Evolutionary conservation across 768 basidiomycete species (phyloP), one percentile per base, ranked within the genome.

Genomic region (Lactarius indigo): DNA sequence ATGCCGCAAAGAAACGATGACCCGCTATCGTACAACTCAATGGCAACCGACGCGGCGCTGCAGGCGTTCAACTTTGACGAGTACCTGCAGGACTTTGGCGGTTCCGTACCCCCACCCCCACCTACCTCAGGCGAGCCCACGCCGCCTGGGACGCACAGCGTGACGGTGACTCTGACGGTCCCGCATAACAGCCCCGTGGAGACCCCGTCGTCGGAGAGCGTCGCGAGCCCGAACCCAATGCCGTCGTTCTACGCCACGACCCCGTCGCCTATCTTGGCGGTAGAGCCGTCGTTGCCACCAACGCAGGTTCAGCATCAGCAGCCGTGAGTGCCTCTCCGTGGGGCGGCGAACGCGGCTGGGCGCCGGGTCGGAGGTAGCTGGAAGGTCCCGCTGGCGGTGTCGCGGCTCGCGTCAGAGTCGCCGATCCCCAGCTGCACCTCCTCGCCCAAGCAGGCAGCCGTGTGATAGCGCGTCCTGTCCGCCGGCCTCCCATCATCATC

Each of bases 341-440:
- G 64, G 15, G 68, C 68, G 15, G 54, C 61, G 30, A 69, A 65
- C 8, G 23, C 61, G 3, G 35, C 52, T 30, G n/a, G 31, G 18
- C 64, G 68, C 1, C 67, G 64, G 1, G 69, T 70, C 31, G 69
- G 60, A 20, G 69, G 69, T 1, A 69, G 6, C 30, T 70, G 69
- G 67, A 56, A 61, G 56, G 41, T 61, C 8, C 68, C 65, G 33
- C 5, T 63, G 39, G 61, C 33, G 6, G 31, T 67, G 26, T 55
- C 61, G 23, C 57, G 52, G 0, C 31, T 55, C 7, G 57, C 57
- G 1, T 67, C 61, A 7, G 31, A n/a, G n/a, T n/a, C n/a, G n/a
- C n/a, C n/a, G n/a, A n/a, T n/a, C n/a, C n/a, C n/a, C n/a, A n/a
- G 66, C 4, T 59, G n/a, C n/a, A n/a, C n/a, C n/a, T n/a, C n/a